phyloP scores from a whole-genome alignment of 2,329 filamentous ascomycete genomes.

The Magnaporthiopsis rhizophila region DNA sequence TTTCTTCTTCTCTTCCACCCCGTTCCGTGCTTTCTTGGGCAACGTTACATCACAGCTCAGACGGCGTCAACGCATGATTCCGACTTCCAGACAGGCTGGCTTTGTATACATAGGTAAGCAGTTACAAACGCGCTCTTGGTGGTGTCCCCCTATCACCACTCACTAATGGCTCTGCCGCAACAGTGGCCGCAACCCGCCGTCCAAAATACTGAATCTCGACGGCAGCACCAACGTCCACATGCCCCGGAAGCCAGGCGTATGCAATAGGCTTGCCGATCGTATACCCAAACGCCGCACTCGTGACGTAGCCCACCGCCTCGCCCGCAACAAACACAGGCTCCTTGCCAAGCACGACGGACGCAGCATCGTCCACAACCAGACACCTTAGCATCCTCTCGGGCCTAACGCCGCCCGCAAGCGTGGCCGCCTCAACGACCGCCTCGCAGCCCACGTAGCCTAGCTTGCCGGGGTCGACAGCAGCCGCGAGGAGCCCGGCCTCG shows the following conservation, averaged over 20 bases:
- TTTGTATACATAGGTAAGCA: background rate
- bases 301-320: slow-evolving; percentile 46
- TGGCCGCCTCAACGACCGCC: slow-evolving; percentile 26
- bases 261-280: slow-evolving; percentile 50
- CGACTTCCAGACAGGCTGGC: too few species aligned
- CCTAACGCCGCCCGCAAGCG: slow-evolving; percentile 28
- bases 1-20: background rate
- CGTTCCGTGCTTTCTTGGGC: slow-evolving; percentile 15
- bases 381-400: slow-evolving; percentile 30
- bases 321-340: slow-evolving; percentile 48
- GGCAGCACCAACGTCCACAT: slow-evolving; percentile 34
- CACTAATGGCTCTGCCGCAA: slow-evolving; percentile 37
- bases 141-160: background rate
- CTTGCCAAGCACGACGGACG: slow-evolving; percentile 51
- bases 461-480: slow-evolving; percentile 40
- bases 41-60: slow-evolving; percentile 15
- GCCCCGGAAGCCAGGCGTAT: slow-evolving; percentile 47
- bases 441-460: slow-evolving; percentile 37
- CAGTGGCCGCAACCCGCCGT: slow-evolving; percentile 41
- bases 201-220: slow-evolving; percentile 59
- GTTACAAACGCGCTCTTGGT: slow-evolving; percentile 3
- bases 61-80: slow-evolving; percentile 12
- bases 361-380: slow-evolving; percentile 46
- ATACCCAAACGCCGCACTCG: slow-evolving; percentile 53
- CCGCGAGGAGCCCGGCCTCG: slow-evolving; percentile 47